Conservation (phyloP, 2,329 filamentous ascomycete genomes). For the Triangularia verruculosa region DNA sequence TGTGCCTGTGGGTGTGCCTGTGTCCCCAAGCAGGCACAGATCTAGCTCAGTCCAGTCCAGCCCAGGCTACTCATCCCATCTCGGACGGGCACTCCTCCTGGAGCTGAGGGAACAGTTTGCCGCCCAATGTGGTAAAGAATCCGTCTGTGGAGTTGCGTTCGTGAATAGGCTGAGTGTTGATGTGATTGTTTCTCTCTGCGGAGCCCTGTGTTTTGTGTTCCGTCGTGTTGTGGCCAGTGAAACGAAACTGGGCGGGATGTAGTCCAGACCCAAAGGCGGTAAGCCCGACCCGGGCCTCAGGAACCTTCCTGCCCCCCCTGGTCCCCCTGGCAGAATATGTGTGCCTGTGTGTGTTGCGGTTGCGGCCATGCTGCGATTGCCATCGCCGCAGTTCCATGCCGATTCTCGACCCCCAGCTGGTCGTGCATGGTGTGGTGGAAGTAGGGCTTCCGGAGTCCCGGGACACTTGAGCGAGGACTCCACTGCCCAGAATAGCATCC, state of each 20-base stretch:
- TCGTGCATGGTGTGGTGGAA: constrained; percentile 3
- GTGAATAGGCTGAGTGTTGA: not conserved
- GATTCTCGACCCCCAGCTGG: not conserved
- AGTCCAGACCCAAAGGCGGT: not conserved
- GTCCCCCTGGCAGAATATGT: not conserved
- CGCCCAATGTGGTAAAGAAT: not conserved
- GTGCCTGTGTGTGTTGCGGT: not conserved
- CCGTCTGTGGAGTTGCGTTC: not conserved
- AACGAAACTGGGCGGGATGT: not conserved
- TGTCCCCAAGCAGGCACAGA: not conserved
- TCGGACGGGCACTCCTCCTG: not conserved
- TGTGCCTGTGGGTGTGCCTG: not conserved
- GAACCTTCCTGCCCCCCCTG: not conserved
- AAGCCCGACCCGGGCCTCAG: constrained; percentile 1
- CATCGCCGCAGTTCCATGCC: constrained; percentile 5
- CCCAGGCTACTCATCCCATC: not conserved
- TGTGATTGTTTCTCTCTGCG: not conserved
- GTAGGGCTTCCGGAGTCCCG: constrained; percentile 2
- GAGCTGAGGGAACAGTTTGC: not conserved
- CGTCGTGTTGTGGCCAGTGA: constrained; percentile 1
- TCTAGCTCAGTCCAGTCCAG: not conserved
- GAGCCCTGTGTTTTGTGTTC: constrained; percentile 6
- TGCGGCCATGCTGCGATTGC: not conserved
- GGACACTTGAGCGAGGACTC: constrained; percentile 4
- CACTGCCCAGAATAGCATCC: constrained; percentile 3